These are phyloP conservation scores for Candida michaelii DNA, from an alignment of 805 yeast genomes.

Conservation along the genomic window DNA sequence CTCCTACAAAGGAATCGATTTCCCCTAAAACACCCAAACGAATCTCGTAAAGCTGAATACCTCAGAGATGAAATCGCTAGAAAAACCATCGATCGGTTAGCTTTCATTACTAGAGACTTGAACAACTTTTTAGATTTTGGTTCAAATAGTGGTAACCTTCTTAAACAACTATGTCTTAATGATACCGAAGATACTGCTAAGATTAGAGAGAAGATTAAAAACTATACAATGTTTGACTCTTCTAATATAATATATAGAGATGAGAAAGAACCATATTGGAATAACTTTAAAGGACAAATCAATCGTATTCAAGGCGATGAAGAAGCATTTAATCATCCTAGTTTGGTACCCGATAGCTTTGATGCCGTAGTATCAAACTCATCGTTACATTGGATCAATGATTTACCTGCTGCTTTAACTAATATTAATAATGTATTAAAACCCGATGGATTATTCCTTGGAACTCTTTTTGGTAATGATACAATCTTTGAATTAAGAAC, in stretches of 20 bases:
- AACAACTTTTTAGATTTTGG: constrained; percentile 69
- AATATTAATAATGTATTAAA: constrained; percentile 58
- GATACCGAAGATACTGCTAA: constrained; percentile 43
- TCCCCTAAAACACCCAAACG: constrained; percentile 41
- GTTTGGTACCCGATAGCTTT: constrained; percentile 41
- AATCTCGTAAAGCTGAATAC: constrained; percentile 63
- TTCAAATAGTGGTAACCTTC: constrained; percentile 65
- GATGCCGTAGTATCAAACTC: constrained; percentile 76
- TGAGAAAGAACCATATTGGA: constrained; percentile 39
- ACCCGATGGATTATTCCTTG: constrained; percentile 83
- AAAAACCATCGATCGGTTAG: constrained; percentile 71
- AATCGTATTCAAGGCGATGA: constrained; percentile 64
- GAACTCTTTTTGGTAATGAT: constrained; percentile 80
- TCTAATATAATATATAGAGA: constrained; percentile 57
- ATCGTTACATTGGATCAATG: constrained; percentile 83
- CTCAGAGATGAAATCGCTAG: constrained; percentile 71
- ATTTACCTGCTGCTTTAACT: constrained; percentile 64
- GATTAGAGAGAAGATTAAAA: constrained; percentile 55
- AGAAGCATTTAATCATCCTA: constrained; percentile 51
- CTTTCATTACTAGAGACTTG: constrained; percentile 68
- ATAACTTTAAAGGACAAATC: constrained; percentile 42
- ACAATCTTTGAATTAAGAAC: constrained; percentile 82
- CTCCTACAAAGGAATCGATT: constrained; percentile 58
- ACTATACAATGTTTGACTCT: constrained; percentile 67
- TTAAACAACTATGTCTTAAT: constrained; percentile 36